phyloP scores from a whole-genome alignment of 768 basidiomycete species.

The Trametes cingulata region DNA sequence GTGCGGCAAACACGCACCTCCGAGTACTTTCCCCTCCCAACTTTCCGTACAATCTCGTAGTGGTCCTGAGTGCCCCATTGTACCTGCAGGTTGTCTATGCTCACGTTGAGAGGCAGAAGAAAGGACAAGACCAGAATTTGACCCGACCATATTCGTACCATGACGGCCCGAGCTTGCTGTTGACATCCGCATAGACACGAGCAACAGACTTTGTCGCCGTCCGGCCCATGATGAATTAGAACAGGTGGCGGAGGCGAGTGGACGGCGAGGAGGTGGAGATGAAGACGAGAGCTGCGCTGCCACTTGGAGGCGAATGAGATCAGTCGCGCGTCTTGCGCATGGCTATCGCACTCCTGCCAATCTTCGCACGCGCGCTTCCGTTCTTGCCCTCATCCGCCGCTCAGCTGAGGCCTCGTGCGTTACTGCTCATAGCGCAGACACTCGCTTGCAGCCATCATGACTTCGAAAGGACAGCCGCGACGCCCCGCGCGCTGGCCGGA shows the following conservation, averaged over 20 bases:
- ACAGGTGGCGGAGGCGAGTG: not conserved
- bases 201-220: constrained; percentile 76
- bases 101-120: not conserved
- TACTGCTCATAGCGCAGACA: too few relatives aligned
- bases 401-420: too few relatives aligned
- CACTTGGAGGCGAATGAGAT: constrained; percentile 15
- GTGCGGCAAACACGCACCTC: constrained; percentile 55
- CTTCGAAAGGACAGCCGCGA: not conserved
- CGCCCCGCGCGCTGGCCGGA: constrained; percentile 50
- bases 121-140: not conserved
- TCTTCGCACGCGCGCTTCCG: constrained; percentile 17
- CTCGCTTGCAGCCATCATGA: too few relatives aligned
- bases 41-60: constrained; percentile 96
- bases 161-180: constrained; percentile 80
- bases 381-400: not conserved
- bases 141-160: constrained; percentile 94
- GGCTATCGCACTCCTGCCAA: constrained; percentile 1
- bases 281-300: constrained; percentile 5
- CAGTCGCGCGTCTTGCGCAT: constrained; percentile 19
- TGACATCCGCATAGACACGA: constrained; percentile 87
- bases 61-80: constrained; percentile 98
- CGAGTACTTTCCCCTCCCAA: constrained; percentile 93
- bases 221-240: constrained; percentile 56
- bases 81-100: constrained; percentile 89
- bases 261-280: constrained; percentile 11